Base-by-base conservation (phyloP, 176 grass and related monocot genomes). In the Typha latifolia region DNA sequence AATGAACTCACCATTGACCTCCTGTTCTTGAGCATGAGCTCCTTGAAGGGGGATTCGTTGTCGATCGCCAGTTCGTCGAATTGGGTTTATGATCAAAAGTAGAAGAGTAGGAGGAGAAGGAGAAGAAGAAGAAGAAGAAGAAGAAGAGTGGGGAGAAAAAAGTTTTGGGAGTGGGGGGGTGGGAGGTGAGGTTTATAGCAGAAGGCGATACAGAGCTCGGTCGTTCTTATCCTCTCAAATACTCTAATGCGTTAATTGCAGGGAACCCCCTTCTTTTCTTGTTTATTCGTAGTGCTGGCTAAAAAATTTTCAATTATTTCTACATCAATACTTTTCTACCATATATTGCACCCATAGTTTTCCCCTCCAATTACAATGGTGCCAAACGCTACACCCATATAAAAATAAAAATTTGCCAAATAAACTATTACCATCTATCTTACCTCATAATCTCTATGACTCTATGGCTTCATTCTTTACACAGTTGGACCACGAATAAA, bases 41-140 rank as follows among this genome's bases (percentile, higher is more conserved):
- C 72, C 18, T 74, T 65, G 72, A 74, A 74, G 49, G 78, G 84
- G 18, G 74, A 76, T 3, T 70, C 84, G 29, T 84, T 77, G 43
- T 91, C 88, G 67, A 91, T 84, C 19, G 88, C 88, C 88, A 91
- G 84, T 57, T 47, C 6, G 8, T 8, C 0, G 66, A 5, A 11
- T 27, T 16, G 4, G 7, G 23, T 48, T 57, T 48, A 1, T 51
- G 12, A 15, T 19, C 10, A 4, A 67, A 63, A 63, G 4, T 11
- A 14, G 32, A 66, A 50, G 15, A 51, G 66, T 43, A 3, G 66
- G 19, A 14, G 47, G 63, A 67, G 4, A 50, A 12, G 12, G 49
- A 71, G 51, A 16, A 32, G 73, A 74, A 74, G 50, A 68, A 20
- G 61, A 18, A 32, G 50, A 32, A 21, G 67, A 63, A 49, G 53